These are phyloP conservation scores for Caryopteris hybrid DNA, from an alignment of 305 asterid genomes.

Conservation along the genomic window DNA sequence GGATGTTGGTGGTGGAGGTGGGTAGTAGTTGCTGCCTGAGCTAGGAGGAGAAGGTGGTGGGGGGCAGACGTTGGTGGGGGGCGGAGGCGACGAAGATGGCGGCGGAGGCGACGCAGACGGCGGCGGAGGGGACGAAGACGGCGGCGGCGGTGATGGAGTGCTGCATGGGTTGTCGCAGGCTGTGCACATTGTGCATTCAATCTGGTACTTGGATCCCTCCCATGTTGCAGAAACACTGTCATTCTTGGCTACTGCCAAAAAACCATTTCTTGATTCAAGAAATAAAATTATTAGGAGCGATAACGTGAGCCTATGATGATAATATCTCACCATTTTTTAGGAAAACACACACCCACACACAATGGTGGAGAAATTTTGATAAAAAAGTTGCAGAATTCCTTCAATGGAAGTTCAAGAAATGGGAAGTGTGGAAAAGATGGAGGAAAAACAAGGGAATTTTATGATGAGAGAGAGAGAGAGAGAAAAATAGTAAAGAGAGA, in stretches of 20 bases:
- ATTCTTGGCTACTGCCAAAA: conserved; percentile 13
- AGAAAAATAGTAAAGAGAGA: background rate
- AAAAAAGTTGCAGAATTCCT: no score
- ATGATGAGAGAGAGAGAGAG: background rate
- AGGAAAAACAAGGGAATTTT: no score
- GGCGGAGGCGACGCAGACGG: conserved; percentile 53
- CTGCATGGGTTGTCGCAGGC: conserved; percentile 87
- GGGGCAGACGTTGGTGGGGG: conserved; percentile 34
- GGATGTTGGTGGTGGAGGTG: conserved; percentile 62
- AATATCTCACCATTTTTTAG: conserved; percentile 35
- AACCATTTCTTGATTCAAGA: conserved; percentile 17
- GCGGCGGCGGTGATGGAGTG: conserved; percentile 53
- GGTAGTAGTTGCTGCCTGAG: conserved; percentile 30
- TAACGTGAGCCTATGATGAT: conserved; percentile 14
- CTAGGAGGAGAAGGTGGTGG: conserved; percentile 72
- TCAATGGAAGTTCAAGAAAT: no score
- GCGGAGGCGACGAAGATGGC: conserved; percentile 34
- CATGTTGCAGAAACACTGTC: conserved; percentile 34
- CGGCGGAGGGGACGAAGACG: conserved; percentile 38
- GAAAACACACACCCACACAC: no score
- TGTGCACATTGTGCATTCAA: conserved; percentile 93
- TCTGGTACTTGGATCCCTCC: conserved; percentile 85
- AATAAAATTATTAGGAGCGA: conserved; percentile 10
- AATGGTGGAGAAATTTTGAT: no score
- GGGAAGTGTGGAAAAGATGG: no score